Percentiles rank a stretch among this genome's conserved stretches.
Evolutionary conservation across 345 rosid genomes (phyloP).

Genomic region (Bruguiera sexangula): DNA sequence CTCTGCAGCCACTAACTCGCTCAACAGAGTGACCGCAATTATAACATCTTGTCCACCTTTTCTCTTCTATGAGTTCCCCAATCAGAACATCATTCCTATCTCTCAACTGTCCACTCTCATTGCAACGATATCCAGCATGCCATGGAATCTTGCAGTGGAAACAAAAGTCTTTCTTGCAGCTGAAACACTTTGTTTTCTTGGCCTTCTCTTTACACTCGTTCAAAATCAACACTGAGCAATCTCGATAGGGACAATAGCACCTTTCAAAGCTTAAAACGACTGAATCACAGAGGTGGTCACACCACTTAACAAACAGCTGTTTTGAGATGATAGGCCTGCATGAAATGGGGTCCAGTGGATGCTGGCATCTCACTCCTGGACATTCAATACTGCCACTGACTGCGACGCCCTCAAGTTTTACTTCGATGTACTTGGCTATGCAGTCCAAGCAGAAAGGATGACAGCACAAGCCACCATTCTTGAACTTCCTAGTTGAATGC

Average conservation of each 20-base stretch:
- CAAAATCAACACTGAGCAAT: slow-evolving; percentile 28
- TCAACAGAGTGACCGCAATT: slow-evolving; percentile 30
- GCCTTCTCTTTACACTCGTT: slow-evolving; percentile 28
- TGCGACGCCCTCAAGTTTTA: slow-evolving; percentile 17
- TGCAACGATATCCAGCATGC: slow-evolving; percentile 33
- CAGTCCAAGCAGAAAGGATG: slow-evolving; percentile 33
- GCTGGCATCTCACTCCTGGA: slow-evolving; percentile 27
- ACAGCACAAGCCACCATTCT: slow-evolving; percentile 14
- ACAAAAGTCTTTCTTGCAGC: slow-evolving; percentile 30
- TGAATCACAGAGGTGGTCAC: slow-evolving; percentile 28
- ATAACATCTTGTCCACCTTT: slow-evolving; percentile 28
- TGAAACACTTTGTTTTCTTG: slow-evolving; percentile 27
- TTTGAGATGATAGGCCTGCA: slow-evolving; percentile 24
- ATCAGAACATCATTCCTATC: slow-evolving; percentile 25
- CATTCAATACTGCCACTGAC: slow-evolving; percentile 15
- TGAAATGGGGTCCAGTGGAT: slow-evolving; percentile 21
- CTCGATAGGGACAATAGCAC: slow-evolving; percentile 31
- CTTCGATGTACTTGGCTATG: slow-evolving; percentile 25
- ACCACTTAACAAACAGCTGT: slow-evolving; percentile 25
- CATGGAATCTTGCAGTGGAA: slow-evolving; percentile 27
- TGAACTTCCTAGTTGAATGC: slow-evolving; percentile 18
- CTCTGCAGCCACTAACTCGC: slow-evolving; percentile 24
- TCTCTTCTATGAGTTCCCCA: slow-evolving; percentile 25
- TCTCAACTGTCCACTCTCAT: slow-evolving; percentile 17
- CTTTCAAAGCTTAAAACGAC: slow-evolving; percentile 11